These are phyloP conservation scores for Lipomyces yamanashiensis DNA, from an alignment of 805 yeast species.

Conservation along the genomic window DNA sequence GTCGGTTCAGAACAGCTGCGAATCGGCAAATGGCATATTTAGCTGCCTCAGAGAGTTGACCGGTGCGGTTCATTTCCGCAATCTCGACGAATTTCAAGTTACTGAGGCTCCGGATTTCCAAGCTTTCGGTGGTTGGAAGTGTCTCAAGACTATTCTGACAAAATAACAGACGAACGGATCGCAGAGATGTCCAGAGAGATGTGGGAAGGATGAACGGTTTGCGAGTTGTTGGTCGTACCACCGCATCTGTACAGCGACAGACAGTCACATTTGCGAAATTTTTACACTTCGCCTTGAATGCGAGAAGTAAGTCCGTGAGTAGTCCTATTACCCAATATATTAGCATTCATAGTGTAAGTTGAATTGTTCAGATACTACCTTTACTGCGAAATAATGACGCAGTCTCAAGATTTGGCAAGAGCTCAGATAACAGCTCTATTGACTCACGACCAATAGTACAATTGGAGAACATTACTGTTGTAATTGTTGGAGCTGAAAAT, in stretches of 20 bases:
- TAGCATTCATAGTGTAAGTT: not conserved
- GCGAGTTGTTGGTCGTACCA: slow-evolving; percentile 3
- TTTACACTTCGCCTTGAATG: slow-evolving; percentile 7
- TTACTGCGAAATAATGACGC: slow-evolving; percentile 8
- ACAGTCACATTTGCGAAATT: slow-evolving; percentile 14
- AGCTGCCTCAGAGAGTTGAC: not conserved
- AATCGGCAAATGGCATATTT: not conserved
- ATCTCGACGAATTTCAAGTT: slow-evolving; percentile 2
- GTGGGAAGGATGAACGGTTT: slow-evolving; percentile 15
- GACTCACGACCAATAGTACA: slow-evolving; percentile 13
- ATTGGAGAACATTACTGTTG: slow-evolving; percentile 11
- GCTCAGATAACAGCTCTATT: slow-evolving; percentile 14
- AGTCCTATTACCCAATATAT: not conserved
- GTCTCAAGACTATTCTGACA: slow-evolving; percentile 6
- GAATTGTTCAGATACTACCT: slow-evolving; percentile 3
- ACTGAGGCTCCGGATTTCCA: not conserved
- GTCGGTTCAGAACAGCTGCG: slow-evolving; percentile 3
- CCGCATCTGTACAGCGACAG: slow-evolving; percentile 17
- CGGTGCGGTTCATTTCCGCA: not conserved
- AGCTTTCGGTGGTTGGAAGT: slow-evolving; percentile 1
- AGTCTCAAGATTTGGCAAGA: slow-evolving; percentile 14
- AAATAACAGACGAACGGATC: slow-evolving; percentile 13
- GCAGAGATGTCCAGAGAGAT: slow-evolving; percentile 19
- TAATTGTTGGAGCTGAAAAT: slow-evolving; percentile 9
- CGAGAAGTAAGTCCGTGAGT: slow-evolving; percentile 12